These are phyloP conservation scores for Perkinsus chesapeaki DNA, from an alignment of 169 alveolate genomes.

Conservation along the genomic window DNA sequence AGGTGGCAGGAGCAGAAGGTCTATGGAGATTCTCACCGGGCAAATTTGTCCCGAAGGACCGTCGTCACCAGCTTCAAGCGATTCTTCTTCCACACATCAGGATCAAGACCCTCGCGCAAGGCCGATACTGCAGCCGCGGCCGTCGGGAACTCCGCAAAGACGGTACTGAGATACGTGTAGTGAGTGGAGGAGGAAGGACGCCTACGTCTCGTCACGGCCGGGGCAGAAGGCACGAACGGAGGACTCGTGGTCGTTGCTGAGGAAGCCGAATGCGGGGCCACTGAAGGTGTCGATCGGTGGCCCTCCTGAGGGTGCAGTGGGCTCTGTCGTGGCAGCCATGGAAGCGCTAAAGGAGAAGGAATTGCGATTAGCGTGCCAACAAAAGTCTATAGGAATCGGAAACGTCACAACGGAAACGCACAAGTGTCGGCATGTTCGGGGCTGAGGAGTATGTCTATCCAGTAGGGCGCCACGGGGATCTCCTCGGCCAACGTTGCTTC, in stretches of 20 bases:
- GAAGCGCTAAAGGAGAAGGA: too few species aligned
- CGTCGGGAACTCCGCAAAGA: background rate
- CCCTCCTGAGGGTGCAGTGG: background rate
- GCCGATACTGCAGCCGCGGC: background rate
- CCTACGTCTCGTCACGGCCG: background rate
- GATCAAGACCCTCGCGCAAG: background rate
- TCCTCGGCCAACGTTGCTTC: background rate
- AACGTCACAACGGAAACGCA: background rate
- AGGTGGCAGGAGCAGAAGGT: too few species aligned
- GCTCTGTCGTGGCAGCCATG: background rate
- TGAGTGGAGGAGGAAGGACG: background rate
- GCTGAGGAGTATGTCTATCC: background rate
- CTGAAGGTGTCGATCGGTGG: background rate
- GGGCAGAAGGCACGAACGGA: background rate
- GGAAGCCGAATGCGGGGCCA: background rate
- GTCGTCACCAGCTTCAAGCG: background rate
- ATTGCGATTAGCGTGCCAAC: too few species aligned
- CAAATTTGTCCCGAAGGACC: background rate
- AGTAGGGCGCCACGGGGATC: background rate
- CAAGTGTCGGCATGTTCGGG: background rate
- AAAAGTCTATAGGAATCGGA: background rate
- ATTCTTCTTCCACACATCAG: background rate
- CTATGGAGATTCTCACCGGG: background rate
- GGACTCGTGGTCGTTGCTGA: background rate
- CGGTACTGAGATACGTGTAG: background rate